Percentiles rank a stretch among this genome's conserved stretches.
phyloP scores from a whole-genome alignment of 2,329 filamentous ascomycete genomes.

The Hawksworthiomyces lignivorus region DNA sequence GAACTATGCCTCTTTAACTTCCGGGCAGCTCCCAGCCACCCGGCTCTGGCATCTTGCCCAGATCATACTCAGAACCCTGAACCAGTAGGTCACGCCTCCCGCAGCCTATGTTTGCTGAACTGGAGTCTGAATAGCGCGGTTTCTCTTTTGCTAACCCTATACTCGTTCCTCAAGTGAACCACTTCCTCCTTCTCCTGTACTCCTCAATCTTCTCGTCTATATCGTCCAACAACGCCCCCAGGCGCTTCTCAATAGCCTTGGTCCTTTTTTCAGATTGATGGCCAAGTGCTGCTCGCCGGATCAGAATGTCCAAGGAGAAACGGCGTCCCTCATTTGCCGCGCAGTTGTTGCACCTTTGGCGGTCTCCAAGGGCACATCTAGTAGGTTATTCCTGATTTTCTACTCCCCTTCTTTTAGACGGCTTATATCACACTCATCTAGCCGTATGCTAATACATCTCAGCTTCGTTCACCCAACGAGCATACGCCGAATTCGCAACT shows the following conservation, averaged over 20 bases:
- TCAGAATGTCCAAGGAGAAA: not conserved
- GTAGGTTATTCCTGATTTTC: not conserved
- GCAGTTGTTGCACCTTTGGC: slow-evolving; percentile 14
- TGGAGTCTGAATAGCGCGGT: no score
- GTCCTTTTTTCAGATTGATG: slow-evolving; percentile 16
- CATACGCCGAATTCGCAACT: slow-evolving; percentile 30
- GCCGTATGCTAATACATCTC: not conserved
- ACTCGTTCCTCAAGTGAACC: not conserved
- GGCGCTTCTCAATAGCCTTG: slow-evolving; percentile 14
- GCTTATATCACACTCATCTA: not conserved
- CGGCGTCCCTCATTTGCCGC: slow-evolving; percentile 9
- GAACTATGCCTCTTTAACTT: slow-evolving; percentile 28
- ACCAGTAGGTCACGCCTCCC: slow-evolving; percentile 16
- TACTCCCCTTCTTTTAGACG: no score
- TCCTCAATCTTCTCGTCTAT: slow-evolving; percentile 11
- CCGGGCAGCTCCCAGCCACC: slow-evolving; percentile 20
- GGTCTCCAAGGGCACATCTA: not conserved
- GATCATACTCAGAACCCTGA: slow-evolving; percentile 29
- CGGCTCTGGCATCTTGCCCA: slow-evolving; percentile 28
- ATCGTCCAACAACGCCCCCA: slow-evolving; percentile 12
- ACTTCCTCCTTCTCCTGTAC: not conserved
- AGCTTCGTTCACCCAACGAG: slow-evolving; percentile 7
- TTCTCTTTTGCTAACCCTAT: not conserved
- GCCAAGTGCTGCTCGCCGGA: slow-evolving; percentile 10
- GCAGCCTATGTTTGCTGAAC: no score